Conservation (phyloP, 306 rosid genomes). For the Cicer pinnatifidum region DNA sequence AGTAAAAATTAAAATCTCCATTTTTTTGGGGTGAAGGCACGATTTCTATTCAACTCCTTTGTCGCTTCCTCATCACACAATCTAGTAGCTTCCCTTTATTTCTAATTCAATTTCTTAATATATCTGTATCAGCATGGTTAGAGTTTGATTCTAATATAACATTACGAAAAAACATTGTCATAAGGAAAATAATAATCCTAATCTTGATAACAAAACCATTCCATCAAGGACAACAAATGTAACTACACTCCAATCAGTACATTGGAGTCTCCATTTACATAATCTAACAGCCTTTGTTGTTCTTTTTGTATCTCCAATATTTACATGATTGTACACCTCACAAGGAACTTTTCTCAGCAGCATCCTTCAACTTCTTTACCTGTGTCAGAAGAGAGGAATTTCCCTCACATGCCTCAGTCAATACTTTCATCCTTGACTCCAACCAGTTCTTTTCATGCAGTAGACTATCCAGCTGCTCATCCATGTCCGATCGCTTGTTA, state of each 20-base stretch:
- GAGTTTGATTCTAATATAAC: too few relatives aligned
- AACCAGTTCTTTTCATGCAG: constrained; percentile 43
- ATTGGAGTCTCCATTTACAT: constrained; percentile 18
- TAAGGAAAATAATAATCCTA: neutral
- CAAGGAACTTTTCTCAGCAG: constrained; percentile 39
- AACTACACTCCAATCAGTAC: neutral
- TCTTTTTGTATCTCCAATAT: constrained; percentile 13
- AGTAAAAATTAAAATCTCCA: too few relatives aligned
- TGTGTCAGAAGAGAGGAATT: constrained; percentile 68
- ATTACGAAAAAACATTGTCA: neutral
- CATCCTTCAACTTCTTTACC: constrained; percentile 61
- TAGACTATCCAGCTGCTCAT: constrained; percentile 40
- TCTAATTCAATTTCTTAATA: too few relatives aligned
- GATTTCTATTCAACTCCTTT: too few relatives aligned
- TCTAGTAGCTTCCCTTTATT: too few relatives aligned
- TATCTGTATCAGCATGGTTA: too few relatives aligned
- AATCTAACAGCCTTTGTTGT: constrained; percentile 1
- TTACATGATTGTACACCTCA: constrained; percentile 38
- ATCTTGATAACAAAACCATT: constrained; percentile 10
- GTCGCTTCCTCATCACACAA: too few relatives aligned
- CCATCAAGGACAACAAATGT: constrained; percentile 16
- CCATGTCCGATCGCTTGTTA: constrained; percentile 43
- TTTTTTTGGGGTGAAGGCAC: too few relatives aligned
- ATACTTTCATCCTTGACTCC: constrained; percentile 62
- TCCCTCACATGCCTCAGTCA: constrained; percentile 76